Evolutionary conservation across 768 basidiomycete species (phyloP).

Genomic region (Boletus fagicola): DNA sequence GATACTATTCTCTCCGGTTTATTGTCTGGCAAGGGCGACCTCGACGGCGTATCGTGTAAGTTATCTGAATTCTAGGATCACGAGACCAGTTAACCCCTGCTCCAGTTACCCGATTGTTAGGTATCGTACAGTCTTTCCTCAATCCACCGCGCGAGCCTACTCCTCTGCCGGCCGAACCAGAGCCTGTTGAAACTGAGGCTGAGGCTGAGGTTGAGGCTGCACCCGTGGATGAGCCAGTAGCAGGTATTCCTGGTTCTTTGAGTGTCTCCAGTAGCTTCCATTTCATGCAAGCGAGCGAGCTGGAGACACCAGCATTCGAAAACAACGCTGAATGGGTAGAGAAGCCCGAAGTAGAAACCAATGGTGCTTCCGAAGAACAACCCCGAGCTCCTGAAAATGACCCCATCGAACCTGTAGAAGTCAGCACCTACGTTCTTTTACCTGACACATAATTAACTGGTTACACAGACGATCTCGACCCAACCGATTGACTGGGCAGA

Average conservation of each 20-base stretch:
- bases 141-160: slow-evolving; percentile 42
- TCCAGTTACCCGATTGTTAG: slow-evolving; percentile 59
- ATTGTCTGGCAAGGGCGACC: slow-evolving; percentile 55
- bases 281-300: slow-evolving; percentile 81
- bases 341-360: slow-evolving; percentile 38
- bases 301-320: slow-evolving; percentile 56
- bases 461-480: slow-evolving; percentile 18
- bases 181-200: slow-evolving; percentile 32
- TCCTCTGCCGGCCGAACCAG: slow-evolving; percentile 35
- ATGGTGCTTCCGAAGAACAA: slow-evolving; percentile 17
- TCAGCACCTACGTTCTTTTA: slow-evolving; percentile 23
- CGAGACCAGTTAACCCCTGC: slow-evolving; percentile 5
- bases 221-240: slow-evolving; percentile 31
- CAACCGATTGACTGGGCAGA: slow-evolving; percentile 74
- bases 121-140: slow-evolving; percentile 53
- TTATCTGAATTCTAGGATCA: background rate
- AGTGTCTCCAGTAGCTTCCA: slow-evolving; percentile 58
- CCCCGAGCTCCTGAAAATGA: slow-evolving; percentile 9
- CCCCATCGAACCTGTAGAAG: slow-evolving; percentile 26
- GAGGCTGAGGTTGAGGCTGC: slow-evolving; percentile 27
- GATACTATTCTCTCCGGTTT: slow-evolving; percentile 52
- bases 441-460: background rate
- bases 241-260: slow-evolving; percentile 40
- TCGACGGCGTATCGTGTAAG: slow-evolving; percentile 66
- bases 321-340: slow-evolving; percentile 58